A percentile compares a stretch with the other conserved stretches of the same genome.
These are phyloP conservation scores for Ormosia emarginata DNA, from an alignment of 306 rosid species.

Conservation along the genomic window DNA sequence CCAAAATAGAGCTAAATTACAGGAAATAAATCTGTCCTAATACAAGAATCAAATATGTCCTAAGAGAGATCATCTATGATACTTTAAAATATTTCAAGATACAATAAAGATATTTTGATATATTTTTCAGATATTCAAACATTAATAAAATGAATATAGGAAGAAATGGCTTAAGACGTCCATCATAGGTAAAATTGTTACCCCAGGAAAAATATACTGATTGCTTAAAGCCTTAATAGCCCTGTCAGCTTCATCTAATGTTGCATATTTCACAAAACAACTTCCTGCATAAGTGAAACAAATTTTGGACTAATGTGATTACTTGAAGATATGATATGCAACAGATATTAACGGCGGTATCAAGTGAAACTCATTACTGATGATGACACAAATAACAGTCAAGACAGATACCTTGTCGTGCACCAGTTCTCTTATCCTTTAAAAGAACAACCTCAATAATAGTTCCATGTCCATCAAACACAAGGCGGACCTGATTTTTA, in stretches of 20 bases:
- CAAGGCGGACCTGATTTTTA: conserved; percentile 53
- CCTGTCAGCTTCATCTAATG: conserved; percentile 68
- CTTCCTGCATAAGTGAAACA: conserved; percentile 54
- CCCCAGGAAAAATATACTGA: conserved; percentile 76
- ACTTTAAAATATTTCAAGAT: too few species aligned
- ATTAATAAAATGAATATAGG: conserved; percentile 21
- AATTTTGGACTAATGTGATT: conserved; percentile 21
- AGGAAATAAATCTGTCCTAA: too few species aligned
- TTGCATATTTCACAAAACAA: conserved; percentile 83
- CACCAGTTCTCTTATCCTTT: conserved; percentile 69
- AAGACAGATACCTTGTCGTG: conserved; percentile 61
- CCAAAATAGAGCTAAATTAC: too few species aligned
- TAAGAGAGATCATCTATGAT: too few species aligned
- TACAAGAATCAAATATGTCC: too few species aligned
- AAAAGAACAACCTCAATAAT: conserved; percentile 73
- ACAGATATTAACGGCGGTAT: background rate
- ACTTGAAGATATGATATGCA: conserved; percentile 1
- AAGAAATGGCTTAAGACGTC: conserved; percentile 9
- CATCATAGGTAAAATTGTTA: conserved; percentile 17
- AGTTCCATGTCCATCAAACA: conserved; percentile 71
- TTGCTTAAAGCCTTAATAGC: conserved; percentile 70
- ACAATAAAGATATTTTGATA: too few species aligned
- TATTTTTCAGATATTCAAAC: too few species aligned
- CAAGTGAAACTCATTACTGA: background rate
- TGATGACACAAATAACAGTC: background rate